Base-by-base conservation (phyloP, 2,329 filamentous ascomycete genomes). In the Corniculantispora saksenae region DNA sequence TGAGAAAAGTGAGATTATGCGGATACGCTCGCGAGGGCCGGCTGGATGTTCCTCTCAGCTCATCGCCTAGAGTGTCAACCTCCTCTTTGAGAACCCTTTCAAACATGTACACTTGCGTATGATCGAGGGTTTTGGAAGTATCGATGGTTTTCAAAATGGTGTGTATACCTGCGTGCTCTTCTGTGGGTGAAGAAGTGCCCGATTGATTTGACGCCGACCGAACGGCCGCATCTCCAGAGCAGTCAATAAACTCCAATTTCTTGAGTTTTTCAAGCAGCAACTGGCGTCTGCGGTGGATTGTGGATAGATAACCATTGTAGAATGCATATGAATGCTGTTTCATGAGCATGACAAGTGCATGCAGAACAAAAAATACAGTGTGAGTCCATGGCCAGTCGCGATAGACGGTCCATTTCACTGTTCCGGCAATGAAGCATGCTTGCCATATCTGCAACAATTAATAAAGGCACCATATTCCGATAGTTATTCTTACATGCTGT, bases 311-410 rank as follows among this genome's bases (percentile, higher is more conserved):
- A 8, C 91, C 91, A 70, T 93, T 94, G 76, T 92, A 93, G 69
- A 92, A 92, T 5, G 89, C 84, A 72, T 92, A 93, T 21, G 88
- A 90, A 73, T 93, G 91, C 76, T 93, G 90, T 79, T 94, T 94
- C 91, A 94, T 94, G 27, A 94, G 74, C 83, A 93, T 90, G 3
- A 91, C 86, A 63, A 94, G 78, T 17, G 87, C 87, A 72, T 94
- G 91, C 21, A 94, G 79, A 12, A 91, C 87, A 59, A 92, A 91
- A 74, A 91, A 93, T 21, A 93, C 89, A 1, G 90, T 92, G 71
- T 93, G 91, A 17, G 91, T 92, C 91, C 91, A 94, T 1, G 91
- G 89, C 91, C 91, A 94, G 59, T 92, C 86, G 5, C 91, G 84
- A 72, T 88, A 83, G 58, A 90, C 83, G 0, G 90, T 89, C 79